These are phyloP conservation scores for Escallonia herrerae DNA, from an alignment of 129 eudicot species.

Conservation along the genomic window DNA sequence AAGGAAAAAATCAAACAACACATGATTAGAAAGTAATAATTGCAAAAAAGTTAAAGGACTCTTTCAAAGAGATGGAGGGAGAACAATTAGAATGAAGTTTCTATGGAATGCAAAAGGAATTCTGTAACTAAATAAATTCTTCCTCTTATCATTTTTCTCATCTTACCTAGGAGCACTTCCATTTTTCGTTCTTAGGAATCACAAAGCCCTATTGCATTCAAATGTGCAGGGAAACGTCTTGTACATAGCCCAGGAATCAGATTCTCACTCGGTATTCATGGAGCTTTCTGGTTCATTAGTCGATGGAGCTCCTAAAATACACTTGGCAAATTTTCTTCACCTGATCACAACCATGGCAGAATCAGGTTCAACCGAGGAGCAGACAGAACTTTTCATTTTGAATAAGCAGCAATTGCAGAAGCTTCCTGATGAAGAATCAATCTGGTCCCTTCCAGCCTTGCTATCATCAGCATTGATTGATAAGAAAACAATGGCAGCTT, in stretches of 20 bases:
- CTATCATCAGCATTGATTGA: slow-evolving; percentile 10
- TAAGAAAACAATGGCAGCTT: slow-evolving; percentile 8
- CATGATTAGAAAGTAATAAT: too few species aligned
- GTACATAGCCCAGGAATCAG: slow-evolving; percentile 46
- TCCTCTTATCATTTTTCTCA: too few species aligned
- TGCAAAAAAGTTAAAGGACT: too few species aligned
- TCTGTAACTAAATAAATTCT: too few species aligned
- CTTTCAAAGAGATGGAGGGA: too few species aligned
- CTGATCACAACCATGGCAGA: slow-evolving; percentile 63
- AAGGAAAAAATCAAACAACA: too few species aligned
- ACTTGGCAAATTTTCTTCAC: slow-evolving; percentile 77
- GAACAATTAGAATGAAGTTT: not conserved
- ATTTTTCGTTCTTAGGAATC: too few species aligned
- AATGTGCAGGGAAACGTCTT: slow-evolving; percentile 32
- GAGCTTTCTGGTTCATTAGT: slow-evolving; percentile 59
- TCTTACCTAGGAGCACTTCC: not conserved
- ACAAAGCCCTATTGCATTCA: not conserved
- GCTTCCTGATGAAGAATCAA: slow-evolving; percentile 43
- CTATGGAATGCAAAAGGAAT: not conserved
- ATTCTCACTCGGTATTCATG: slow-evolving; percentile 59
- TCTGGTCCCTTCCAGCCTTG: slow-evolving; percentile 47
- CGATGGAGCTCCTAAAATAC: slow-evolving; percentile 44
- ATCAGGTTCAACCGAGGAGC: slow-evolving; percentile 68
- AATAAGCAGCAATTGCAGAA: slow-evolving; percentile 68
- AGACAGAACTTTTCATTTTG: slow-evolving; percentile 48